Evolutionary conservation across 345 rosid species (phyloP), one percentile per base, ranked within the genome.

Genomic region (Noccaea caerulescens): DNA sequence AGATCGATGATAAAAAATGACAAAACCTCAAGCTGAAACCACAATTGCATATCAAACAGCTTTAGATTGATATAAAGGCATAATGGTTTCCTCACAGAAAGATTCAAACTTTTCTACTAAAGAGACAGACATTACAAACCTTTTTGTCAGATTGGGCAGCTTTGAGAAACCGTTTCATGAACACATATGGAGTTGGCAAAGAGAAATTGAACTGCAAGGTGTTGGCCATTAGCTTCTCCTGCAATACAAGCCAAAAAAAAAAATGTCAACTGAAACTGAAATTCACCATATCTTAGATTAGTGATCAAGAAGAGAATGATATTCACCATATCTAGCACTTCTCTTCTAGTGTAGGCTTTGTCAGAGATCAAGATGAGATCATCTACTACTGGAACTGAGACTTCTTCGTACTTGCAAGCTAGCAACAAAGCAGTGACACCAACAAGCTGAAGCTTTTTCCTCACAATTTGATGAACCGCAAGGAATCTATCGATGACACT

Each of bases 331-430:
- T 89, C 96, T 23, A 94, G 83, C 39, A 94, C 89, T 88, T 94
- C 97, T 79, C 82, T 83, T 79, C 95, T 84, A 72, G 75, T 82
- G 77, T 94, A 91, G 23, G 99, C 99, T 76, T 76, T 88, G 77
- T 94, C 99, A 60, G 96, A 88, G 72, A 94, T 94, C 72, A 91
- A 73, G 79, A 91, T 89, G 60, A 94, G 96, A 82, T 94, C 98
- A 68, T 91, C 99, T 1, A 94, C 90, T 46, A 91, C 89, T n/a
- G 99, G 99, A 68, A 94, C 97, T 49, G 90, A 88, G 39, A 94
- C 98, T 71, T 94, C 99, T 80, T 94, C 99, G 58, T 94, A 94
- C 54, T 94, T 94, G 82, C 98, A 94, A 39, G 99, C 99, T 46
- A 94, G 89, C 42, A 94, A 88, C 98, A 95, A 82, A 71, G 97